Percentiles rank a stretch among this genome's conserved stretches.
phyloP scores from a whole-genome alignment of 257 asterid species.

The Osmanthus fragrans region DNA sequence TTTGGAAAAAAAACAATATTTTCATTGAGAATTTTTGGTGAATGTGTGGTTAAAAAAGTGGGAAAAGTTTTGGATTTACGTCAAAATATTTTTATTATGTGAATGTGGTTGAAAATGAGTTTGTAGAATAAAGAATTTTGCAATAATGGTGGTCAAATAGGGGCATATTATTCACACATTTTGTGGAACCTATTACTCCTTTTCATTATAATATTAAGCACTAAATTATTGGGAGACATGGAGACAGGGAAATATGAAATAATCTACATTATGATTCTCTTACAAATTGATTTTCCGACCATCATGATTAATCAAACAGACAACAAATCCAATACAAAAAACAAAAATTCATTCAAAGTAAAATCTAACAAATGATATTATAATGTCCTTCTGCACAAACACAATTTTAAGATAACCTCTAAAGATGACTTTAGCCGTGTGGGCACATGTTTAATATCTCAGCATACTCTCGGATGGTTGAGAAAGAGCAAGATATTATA shows the following conservation, averaged over 20 bases:
- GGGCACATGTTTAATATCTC: slow-evolving; percentile 8
- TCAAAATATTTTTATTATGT: too few species aligned
- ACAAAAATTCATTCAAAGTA: neutral
- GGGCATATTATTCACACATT: too few species aligned
- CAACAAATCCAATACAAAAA: slow-evolving; percentile 2
- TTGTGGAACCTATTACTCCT: too few species aligned
- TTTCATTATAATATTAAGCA: too few species aligned
- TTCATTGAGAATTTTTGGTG: too few species aligned
- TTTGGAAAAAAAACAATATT: too few species aligned
- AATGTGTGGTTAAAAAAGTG: too few species aligned
- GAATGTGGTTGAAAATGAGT: too few species aligned
- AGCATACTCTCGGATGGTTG: neutral
- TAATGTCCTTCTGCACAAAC: slow-evolving; percentile 2
- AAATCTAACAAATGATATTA: neutral
- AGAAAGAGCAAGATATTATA: slow-evolving; percentile 6
- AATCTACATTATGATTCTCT: neutral
- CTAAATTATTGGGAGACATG: neutral
- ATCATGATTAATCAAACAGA: slow-evolving; percentile 14
- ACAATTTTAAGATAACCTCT: neutral
- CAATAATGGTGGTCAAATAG: too few species aligned
- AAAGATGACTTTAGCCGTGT: neutral
- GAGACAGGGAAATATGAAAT: neutral
- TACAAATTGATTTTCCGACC: neutral
- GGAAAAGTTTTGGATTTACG: too few species aligned
- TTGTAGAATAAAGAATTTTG: too few species aligned